These are phyloP conservation scores for Cyathus striatus DNA, from an alignment of 768 basidiomycete species.

Conservation along the genomic window DNA sequence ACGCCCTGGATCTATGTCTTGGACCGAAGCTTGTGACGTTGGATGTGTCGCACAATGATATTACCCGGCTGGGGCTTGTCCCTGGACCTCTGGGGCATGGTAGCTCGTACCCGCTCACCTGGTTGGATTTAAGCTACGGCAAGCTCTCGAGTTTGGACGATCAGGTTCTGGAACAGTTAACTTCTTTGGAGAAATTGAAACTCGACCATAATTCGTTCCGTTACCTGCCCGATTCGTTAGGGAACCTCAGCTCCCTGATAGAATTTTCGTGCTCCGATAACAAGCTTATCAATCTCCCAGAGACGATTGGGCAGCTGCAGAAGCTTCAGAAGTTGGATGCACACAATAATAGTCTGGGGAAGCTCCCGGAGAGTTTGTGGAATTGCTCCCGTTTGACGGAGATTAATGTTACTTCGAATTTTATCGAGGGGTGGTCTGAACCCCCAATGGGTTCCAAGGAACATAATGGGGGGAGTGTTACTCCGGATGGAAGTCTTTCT, in stretches of 20 bases:
- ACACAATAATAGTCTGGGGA: constrained; percentile 85
- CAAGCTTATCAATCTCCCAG: constrained; percentile 70
- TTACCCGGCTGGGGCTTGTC: constrained; percentile 68
- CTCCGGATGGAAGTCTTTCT: constrained; percentile 4
- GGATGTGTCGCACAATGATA: constrained; percentile 84
- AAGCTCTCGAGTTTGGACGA: constrained; percentile 85
- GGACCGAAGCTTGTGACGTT: constrained; percentile 62
- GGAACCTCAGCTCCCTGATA: constrained; percentile 65
- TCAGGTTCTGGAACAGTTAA: constrained; percentile 63
- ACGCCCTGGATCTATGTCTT: constrained; percentile 73
- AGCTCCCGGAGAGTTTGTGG: constrained; percentile 79
- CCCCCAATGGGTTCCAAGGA: constrained; percentile 35
- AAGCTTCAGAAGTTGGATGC: constrained; percentile 75
- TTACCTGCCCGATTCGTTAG: constrained; percentile 78
- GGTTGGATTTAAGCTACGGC: constrained; percentile 81
- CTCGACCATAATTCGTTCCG: constrained; percentile 88
- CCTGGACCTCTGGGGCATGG: constrained; percentile 39
- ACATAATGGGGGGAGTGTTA: neutral
- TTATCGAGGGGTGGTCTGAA: constrained; percentile 68
- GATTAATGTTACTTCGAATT: constrained; percentile 88
- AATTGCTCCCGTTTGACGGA: constrained; percentile 64
- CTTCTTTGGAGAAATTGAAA: constrained; percentile 63
- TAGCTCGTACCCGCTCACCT: constrained; percentile 56
- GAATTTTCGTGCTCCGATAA: constrained; percentile 89
- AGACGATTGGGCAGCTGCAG: constrained; percentile 69